Base-by-base conservation (phyloP, 495 filamentous ascomycete species). In the Aspergillus olivimuriae region DNA sequence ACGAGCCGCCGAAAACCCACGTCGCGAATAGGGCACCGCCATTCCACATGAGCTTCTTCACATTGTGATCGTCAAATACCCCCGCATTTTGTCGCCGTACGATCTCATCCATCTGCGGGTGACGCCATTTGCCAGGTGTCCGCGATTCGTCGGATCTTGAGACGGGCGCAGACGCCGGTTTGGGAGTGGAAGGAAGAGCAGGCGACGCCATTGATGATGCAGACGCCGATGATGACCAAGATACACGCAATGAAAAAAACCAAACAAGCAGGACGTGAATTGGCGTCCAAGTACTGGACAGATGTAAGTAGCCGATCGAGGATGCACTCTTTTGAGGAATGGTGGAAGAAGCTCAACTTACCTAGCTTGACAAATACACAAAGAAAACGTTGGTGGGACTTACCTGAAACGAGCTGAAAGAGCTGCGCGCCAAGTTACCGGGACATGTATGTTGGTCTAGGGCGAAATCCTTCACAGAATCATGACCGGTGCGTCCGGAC, bases 71-170 rank as follows among this genome's bases (percentile, higher is more conserved):
- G 16, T 76, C 76, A 59, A 96, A 94, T 33, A 71, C 82, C 6
- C 79, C 73, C 15, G 80, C 81, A 62, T 81, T 78, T 44, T 86
- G 85, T 21, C 90, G 80, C 39, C 73, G 74, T 11, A 80, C 74
- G 50, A 96, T 85, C 59, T 94, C 87, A 48, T 83, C 69, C 37
- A 94, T 66, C 21, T 80, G 77, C 4, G 90, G 90, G 62, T 96
- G 90, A 47, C 78, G 76, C 90, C 90, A 96, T 64, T 83, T 87
- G 38, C 90, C 90, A 11, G 87, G 79, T 6, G 74, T 72, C 11
- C 69, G 72, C n/a, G 73, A 69, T 47, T 58, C 72, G 65, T 69
- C 71, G 4, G 63, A 47, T 6, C 52, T 58, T 43, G 66, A 73
- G 66, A 58, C 59, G 56, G 58, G 34, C 70, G 52, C 59, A 73